A percentile compares a stretch with the other conserved stretches of the same genome.
Evolutionary conservation across 1,284 basidiomycete species (phyloP).

Genomic region (Lentinula novae-zelandiae): DNA sequence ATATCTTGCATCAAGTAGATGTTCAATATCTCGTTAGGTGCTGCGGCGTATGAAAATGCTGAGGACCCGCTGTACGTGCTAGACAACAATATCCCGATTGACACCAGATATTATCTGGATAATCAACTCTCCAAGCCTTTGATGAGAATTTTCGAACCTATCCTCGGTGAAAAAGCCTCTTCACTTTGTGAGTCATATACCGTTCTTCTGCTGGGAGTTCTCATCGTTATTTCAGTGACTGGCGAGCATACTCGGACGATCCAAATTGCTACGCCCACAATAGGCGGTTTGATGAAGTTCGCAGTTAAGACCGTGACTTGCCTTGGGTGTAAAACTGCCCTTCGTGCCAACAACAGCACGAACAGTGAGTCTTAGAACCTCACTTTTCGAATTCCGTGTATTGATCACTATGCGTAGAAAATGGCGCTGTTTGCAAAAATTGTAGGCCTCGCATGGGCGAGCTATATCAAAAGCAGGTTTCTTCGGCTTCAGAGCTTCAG

Average conservation of each 20-base stretch:
- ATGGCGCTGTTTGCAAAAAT: conserved; percentile 91
- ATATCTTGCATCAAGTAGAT: neutral
- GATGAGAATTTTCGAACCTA: conserved; percentile 97
- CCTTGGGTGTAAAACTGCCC: conserved; percentile 87
- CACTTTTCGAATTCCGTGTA: conserved; percentile 7
- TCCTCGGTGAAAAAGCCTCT: conserved; percentile 85
- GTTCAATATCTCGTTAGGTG: conserved; percentile 46
- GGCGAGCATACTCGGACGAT: conserved; percentile 94
- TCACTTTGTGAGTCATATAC: conserved; percentile 63
- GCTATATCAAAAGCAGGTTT: conserved; percentile 87
- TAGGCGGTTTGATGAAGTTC: conserved; percentile 96
- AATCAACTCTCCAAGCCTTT: conserved; percentile 95
- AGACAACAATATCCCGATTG: conserved; percentile 95
- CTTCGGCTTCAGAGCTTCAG: conserved; percentile 74
- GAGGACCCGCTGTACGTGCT: conserved; percentile 95
- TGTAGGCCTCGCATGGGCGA: conserved; percentile 83
- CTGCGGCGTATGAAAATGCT: conserved; percentile 97
- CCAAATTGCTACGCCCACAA: conserved; percentile 90
- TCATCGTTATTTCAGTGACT: conserved; percentile 58
- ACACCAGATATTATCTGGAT: conserved; percentile 95
- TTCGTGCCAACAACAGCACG: conserved; percentile 67
- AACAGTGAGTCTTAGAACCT: conserved; percentile 45
- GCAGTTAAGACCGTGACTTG: conserved; percentile 93
- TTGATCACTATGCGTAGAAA: conserved; percentile 36
- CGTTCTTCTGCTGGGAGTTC: conserved; percentile 9